These are phyloP conservation scores for Dalbergia cultrata DNA, from an alignment of 306 rosid species.

Conservation along the genomic window DNA sequence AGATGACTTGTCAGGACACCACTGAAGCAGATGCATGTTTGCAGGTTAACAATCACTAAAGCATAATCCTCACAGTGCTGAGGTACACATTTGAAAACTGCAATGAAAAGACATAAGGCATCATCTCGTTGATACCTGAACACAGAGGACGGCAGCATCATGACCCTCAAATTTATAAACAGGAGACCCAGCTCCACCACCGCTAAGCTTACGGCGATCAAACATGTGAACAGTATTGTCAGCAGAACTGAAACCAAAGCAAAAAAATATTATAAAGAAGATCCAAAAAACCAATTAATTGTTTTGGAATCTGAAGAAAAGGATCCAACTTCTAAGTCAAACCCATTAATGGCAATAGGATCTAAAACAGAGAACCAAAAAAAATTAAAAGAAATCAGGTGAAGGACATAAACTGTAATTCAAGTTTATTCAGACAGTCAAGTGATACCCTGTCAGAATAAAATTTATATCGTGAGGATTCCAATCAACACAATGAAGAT, in stretches of 20 bases:
- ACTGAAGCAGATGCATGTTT: conserved; percentile 63
- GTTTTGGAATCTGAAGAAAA: conserved; percentile 31
- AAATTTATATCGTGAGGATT: conserved; percentile 79
- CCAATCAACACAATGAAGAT: conserved; percentile 99
- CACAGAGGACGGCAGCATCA: conserved; percentile 93
- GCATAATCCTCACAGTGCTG: conserved; percentile 4
- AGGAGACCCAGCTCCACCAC: conserved; percentile 75
- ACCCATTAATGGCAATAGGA: conserved; percentile 22
- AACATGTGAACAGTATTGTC: conserved; percentile 90
- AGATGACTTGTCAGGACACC: conserved; percentile 89
- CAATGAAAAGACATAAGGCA: conserved; percentile 27
- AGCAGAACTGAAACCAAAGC: conserved; percentile 75
- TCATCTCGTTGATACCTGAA: conserved; percentile 66
- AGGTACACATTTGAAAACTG: background rate
- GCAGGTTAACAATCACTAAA: conserved; percentile 32
- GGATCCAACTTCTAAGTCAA: conserved; percentile 25
- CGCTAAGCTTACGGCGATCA: conserved; percentile 88
- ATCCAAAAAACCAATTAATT: conserved; percentile 16
- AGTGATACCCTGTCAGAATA: conserved; percentile 81
- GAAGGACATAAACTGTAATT: conserved; percentile 17
- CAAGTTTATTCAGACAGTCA: conserved; percentile 26
- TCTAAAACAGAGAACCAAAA: background rate
- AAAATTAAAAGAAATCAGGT: background rate
- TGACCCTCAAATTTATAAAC: conserved; percentile 88
- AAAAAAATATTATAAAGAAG: conserved; percentile 39